Base-by-base conservation (phyloP, 148 eudicot species). In the Linanthus parryae region DNA sequence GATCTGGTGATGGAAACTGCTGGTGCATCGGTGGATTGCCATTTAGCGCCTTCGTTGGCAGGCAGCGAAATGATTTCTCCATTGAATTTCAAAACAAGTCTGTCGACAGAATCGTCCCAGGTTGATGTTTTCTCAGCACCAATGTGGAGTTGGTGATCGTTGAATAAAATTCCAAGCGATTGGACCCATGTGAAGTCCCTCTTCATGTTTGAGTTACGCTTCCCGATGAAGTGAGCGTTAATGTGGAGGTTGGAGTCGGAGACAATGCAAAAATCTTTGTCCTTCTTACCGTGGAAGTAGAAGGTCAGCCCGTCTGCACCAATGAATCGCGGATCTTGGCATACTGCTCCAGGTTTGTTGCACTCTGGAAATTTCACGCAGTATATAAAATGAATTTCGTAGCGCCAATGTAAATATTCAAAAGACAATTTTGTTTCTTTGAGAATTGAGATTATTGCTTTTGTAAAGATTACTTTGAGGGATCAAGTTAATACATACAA, bases 101-200 rank as follows among this genome's bases (percentile, higher is more conserved):
- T 34, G 29, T 68, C 73, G 13, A 31, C 35, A 15, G 46, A 23
- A 13, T 52, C 52, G 12, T 69, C 59, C 73, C 73, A 69, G 11
- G 18, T 57, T 10, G 73, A 27, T 16, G 68, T 57, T 18, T 49
- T 69, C 23, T 36, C 13, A 26, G 73, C 68, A 24, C 64, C 64
- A 33, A 69, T 8, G 27, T 12, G 46, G n/a, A 69, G 59, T 31
- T 52, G 42, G 39, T 69, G 63, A 28, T 31, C 34, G 52, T 39
- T 41, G 16, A 70, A 70, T 25, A 70, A 56, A 43, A 70, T 43
- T 10, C 74, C 70, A 9, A 70, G 39, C 22, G 70, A 58, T 35
- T 70, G 74, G 45, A 70, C 58, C 74, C 74, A 70, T 34, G 74
- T 70, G 41, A 64, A 70, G 54, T 70, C 74, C n/a, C 74, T 64